Base-by-base conservation (phyloP, 2,329 filamentous ascomycete species). In the Penicillium griseofulvum region DNA sequence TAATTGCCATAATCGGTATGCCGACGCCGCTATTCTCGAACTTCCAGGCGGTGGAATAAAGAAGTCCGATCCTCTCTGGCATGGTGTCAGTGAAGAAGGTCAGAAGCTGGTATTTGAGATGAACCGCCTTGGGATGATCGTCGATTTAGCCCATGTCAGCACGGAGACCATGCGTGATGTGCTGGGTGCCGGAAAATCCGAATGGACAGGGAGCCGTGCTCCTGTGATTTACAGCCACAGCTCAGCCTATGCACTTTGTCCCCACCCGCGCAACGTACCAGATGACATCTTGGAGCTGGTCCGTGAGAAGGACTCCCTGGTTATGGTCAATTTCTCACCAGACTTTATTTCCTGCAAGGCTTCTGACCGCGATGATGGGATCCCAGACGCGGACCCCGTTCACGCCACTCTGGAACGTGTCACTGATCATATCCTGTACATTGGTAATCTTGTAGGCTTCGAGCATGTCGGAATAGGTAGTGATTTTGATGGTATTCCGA, bases 91-190 rank as follows among this genome's bases (percentile, higher is more conserved):
- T 56, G 77, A 81, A 0, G 80, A 81, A 1, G 93, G 93, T 5
- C 82, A 83, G 49, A 70, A 80, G 12, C 75, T 97, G 0, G 79
- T 97, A 42, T 79, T 80, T 34, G 93, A 97, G 77, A 97, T 97
- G 92, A 97, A 97, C 71, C 84, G 93, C 3, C 78, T 97, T 2
- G 93, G 93, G 26, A 91, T 97, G 87, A 85, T 97, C n/a, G 89
- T 97, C 38, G 93, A 97, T 69, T 80, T 97, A 34, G 83, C 89
- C 7, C 93, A 97, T 71, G 85, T 87, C 24, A 82, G 88, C 64
- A 82, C 84, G 54, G 88, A 93, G 56, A 96, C 92, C 0, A 94
- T 95, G 90, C 77, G 86, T 7, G 89, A 96, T 65, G 89, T 93
- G 0, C 82, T 97, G 0, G 84, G 84, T 5, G 87, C 81, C 2